Evolutionary conservation across 2,329 filamentous ascomycete species (phyloP).

Genomic region (Berkeleyomyces rouxiae): DNA sequence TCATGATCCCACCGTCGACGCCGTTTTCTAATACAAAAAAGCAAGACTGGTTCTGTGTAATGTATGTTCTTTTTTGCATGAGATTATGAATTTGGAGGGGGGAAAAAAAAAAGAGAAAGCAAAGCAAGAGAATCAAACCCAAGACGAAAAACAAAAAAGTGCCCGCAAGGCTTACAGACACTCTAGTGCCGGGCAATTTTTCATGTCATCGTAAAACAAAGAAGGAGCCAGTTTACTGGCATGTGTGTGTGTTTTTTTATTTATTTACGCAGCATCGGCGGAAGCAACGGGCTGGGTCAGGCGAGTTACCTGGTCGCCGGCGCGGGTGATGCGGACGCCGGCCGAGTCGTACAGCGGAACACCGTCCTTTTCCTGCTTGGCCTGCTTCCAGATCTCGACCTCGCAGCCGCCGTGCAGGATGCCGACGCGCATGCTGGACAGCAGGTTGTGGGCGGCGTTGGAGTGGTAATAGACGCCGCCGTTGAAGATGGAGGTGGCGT

Average conservation of each 20-base stretch:
- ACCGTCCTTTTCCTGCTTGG: constrained; percentile 65
- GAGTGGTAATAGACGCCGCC: constrained; percentile 80
- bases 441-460: constrained; percentile 76
- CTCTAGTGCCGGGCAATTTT: neutral
- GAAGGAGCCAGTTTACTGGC: neutral
- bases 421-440: constrained; percentile 76
- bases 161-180: neutral
- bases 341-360: constrained; percentile 64
- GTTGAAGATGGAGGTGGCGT: constrained; percentile 82
- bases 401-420: constrained; percentile 76
- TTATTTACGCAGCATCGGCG: constrained; percentile 58
- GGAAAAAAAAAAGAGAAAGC: neutral
- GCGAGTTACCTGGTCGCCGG: constrained; percentile 73
- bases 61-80: neutral
- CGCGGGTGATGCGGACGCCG: constrained; percentile 70
- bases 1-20: constrained; percentile 4
- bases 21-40: constrained; percentile 6
- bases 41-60: neutral
- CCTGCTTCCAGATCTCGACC: constrained; percentile 85
- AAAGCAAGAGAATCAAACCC: neutral
- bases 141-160: neutral
- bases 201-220: neutral
- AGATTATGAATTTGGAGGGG: neutral
- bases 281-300: constrained; percentile 62
- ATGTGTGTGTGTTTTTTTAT: neutral